phyloP scores from a whole-genome alignment of 768 basidiomycete species.

The Coprinopsis cinerea region DNA sequence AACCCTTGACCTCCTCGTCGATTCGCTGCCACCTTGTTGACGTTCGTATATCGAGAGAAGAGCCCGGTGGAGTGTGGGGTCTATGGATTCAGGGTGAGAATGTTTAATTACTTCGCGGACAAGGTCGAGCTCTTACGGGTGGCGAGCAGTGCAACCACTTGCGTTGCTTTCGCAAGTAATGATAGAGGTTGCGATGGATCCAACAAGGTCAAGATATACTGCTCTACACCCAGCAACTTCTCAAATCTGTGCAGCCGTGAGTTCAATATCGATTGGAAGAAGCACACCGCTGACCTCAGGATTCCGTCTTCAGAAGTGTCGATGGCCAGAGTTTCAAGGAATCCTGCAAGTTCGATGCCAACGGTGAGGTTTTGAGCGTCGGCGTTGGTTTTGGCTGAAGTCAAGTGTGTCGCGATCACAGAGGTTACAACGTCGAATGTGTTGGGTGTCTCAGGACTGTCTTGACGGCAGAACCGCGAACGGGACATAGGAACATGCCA shows the following conservation, averaged over 20 bases:
- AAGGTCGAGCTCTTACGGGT: constrained; percentile 37
- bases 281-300: constrained; percentile 24
- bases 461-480: constrained; percentile 26
- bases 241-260: constrained; percentile 20
- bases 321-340: constrained; percentile 54
- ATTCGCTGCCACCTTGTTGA: constrained; percentile 16
- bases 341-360: constrained; percentile 31
- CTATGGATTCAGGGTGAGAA: constrained; percentile 21
- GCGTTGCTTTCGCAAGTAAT: background rate
- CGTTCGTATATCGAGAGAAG: constrained; percentile 34
- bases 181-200: constrained; percentile 40
- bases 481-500: constrained; percentile 46
- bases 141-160: constrained; percentile 45
- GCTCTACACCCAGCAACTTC: constrained; percentile 30
- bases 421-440: constrained; percentile 30
- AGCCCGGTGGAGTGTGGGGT: constrained; percentile 33
- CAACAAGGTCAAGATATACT: constrained; percentile 43
- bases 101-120: background rate
- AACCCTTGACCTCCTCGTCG: background rate
- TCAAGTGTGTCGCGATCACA: constrained; percentile 36
- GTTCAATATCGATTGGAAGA: background rate
- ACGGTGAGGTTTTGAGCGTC: constrained; percentile 30
- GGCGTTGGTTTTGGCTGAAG: constrained; percentile 23
- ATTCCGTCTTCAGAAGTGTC: constrained; percentile 37
- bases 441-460: constrained; percentile 17